Percentiles rank a stretch among this genome's conserved stretches.
phyloP scores from a whole-genome alignment of 805 yeast genomes.

The Wickerhamomyces tratensis region DNA sequence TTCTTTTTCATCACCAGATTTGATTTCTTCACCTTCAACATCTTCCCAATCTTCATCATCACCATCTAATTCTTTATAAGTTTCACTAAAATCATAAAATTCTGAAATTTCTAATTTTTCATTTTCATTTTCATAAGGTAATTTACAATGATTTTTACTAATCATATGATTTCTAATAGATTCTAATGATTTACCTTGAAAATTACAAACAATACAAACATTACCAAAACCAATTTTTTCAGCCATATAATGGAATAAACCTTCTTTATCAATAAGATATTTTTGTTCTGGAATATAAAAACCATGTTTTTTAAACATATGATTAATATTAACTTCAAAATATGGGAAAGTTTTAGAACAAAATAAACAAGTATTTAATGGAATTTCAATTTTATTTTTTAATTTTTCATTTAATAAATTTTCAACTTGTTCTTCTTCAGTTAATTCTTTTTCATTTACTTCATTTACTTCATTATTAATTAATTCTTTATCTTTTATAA shows the following conservation, averaged over 20 bases:
- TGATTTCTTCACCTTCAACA: constrained; percentile 26
- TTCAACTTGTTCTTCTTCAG: constrained; percentile 29
- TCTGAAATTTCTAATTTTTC: constrained; percentile 85
- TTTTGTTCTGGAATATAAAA: constrained; percentile 79
- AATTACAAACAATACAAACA: constrained; percentile 75
- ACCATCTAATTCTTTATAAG: constrained; percentile 37
- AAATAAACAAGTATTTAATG: constrained; percentile 43
- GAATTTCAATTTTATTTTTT: constrained; percentile 32
- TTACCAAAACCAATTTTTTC: constrained; percentile 92
- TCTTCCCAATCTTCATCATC: constrained; percentile 19
- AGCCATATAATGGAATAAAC: constrained; percentile 68
- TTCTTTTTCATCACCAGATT: constrained; percentile 25
- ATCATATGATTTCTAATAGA: constrained; percentile 90
- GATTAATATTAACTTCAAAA: constrained; percentile 47
- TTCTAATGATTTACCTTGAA: constrained; percentile 76
- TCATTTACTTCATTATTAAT: constrained; percentile 1
- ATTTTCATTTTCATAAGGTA: constrained; percentile 81
- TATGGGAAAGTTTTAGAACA: constrained; percentile 36
- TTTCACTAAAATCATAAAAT: constrained; percentile 78
- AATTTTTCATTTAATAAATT: constrained; percentile 28
- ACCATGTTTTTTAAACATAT: constrained; percentile 76
- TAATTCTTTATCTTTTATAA: constrained; percentile 1
- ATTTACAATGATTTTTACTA: constrained; percentile 75
- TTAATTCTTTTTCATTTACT: constrained; percentile 18
- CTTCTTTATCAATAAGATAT: constrained; percentile 60